Evolutionary conservation across 768 basidiomycete species (phyloP), one percentile per base, ranked within the genome.

Genomic region (Agrocybe pediades): DNA sequence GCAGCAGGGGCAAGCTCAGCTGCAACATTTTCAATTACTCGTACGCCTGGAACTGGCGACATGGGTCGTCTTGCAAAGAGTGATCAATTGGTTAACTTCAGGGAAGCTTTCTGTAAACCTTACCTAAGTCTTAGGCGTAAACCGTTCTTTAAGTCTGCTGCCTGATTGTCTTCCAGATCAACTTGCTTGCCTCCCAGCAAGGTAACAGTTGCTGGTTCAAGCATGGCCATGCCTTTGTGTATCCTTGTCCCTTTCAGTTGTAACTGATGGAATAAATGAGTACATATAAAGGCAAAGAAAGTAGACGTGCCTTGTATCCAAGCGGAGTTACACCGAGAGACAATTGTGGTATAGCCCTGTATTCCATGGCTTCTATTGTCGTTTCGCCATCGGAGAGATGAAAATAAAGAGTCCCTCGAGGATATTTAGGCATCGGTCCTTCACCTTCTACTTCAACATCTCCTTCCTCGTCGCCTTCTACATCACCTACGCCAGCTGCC

Each of bases 351-450:
- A 97, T 65, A 20, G 76, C 70, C 49, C 80, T 82, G 58, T 87
- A 92, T 65, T 98, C 95, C 57, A 95, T 85, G 2, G 90, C 95
- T 29, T 79, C 78, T 26, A 95, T 67, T 2, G 71, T 77, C 2
- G 75, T 79, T 13, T 73, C 66, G n/a, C 95, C 95, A 66, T 98
- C 95, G 48, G 83, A 86, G 46, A 97, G 68, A 59, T 86, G 77
- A 24, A 97, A 76, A 41, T 72, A 79, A 51, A 97, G 75, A 85
- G 92, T 93, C 25, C 85, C 81, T 48, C 92, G 73, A 3, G 92
- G 85, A 68, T 93, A 98, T 51, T 80, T 86, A 2, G 92, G 93
- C 47, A 93, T 78, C 0, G 87, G 87, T 0, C 87, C 90, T 66
- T 86, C 87, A 9, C 84, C 86, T 49, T 81, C 82, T 2, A 82